phyloP scores from a whole-genome alignment of 2,329 filamentous ascomycete genomes.

The Dactylellina parvicollis region DNA sequence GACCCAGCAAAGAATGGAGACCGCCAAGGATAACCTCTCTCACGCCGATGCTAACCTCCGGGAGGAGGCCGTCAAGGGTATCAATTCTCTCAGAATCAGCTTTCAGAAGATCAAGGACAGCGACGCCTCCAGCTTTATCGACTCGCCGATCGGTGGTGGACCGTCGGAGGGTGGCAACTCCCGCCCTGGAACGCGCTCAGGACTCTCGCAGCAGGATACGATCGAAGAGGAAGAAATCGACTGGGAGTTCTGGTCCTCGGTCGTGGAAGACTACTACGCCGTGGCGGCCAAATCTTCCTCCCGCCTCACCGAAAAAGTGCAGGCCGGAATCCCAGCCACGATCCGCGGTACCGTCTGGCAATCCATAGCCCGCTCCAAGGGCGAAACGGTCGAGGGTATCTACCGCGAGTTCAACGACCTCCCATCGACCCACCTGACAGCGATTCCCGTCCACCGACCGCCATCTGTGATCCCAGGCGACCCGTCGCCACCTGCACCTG shows the following conservation, averaged over 20 bases:
- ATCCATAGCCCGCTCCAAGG: conserved; percentile 93
- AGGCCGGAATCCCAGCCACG: conserved; percentile 89
- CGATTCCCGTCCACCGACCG: conserved; percentile 46
- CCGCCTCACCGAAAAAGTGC: conserved; percentile 89
- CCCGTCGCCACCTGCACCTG: conserved; percentile 25
- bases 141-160: conserved; percentile 12
- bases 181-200: conserved; percentile 36
- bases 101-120: conserved; percentile 57
- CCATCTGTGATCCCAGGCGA: conserved; percentile 44
- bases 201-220: conserved; percentile 9
- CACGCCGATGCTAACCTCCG: conserved; percentile 69
- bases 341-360: conserved; percentile 99
- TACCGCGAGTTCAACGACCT: conserved; percentile 81
- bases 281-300: conserved; percentile 86
- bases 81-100: conserved; percentile 57
- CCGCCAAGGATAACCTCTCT: conserved; percentile 65
- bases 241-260: conserved; percentile 97
- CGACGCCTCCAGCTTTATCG: conserved; percentile 39
- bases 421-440: conserved; percentile 55
- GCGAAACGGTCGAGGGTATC: conserved; percentile 84
- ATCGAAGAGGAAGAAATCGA: conserved; percentile 70
- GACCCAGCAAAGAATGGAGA: conserved; percentile 51
- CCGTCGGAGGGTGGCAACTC: conserved; percentile 21
- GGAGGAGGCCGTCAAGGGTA: conserved; percentile 60
- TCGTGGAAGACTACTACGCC: conserved; percentile 92